Percentiles rank a stretch among this genome's conserved stretches.
phyloP scores from a whole-genome alignment of 345 rosid species.

The Hevea brasiliensis region DNA sequence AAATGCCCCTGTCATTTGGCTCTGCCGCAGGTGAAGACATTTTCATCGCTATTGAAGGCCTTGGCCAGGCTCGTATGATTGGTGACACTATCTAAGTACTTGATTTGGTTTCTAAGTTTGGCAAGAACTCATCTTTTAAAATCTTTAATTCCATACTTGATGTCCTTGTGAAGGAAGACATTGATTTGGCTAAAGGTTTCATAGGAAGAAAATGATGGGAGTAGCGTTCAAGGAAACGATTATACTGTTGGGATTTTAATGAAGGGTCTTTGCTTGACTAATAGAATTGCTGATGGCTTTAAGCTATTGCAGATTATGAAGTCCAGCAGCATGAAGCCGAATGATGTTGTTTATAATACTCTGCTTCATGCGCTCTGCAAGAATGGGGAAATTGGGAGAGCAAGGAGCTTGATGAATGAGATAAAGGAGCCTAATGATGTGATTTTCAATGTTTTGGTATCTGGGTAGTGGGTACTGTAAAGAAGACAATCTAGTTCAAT shows the following conservation, averaged over 20 bases:
- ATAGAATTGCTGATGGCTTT: conserved; percentile 76
- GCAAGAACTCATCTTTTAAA: conserved; percentile 57
- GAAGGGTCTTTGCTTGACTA: conserved; percentile 92
- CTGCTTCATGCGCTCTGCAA: conserved; percentile 69
- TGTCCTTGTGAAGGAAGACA: conserved; percentile 77
- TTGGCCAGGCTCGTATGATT: conserved; percentile 60
- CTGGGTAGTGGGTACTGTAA: conserved; percentile 51
- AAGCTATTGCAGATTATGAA: conserved; percentile 80
- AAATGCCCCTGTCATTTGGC: conserved; percentile 69
- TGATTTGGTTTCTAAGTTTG: conserved; percentile 53
- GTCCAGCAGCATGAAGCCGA: conserved; percentile 50
- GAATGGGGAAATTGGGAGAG: conserved; percentile 80
- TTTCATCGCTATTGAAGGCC: conserved; percentile 63
- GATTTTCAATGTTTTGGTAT: conserved; percentile 73
- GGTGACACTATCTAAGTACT: conserved; percentile 49
- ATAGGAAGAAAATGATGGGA: conserved; percentile 69
- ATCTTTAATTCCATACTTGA: conserved; percentile 68
- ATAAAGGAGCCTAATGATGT: conserved; percentile 66
- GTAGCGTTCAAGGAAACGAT: conserved; percentile 65
- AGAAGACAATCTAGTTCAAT: conserved; percentile 63
- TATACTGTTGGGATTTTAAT: conserved; percentile 82
- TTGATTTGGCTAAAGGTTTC: conserved; percentile 83
- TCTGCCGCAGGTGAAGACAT: conserved; percentile 64
- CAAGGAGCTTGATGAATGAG: conserved; percentile 77
- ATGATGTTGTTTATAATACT: conserved; percentile 65